These are phyloP conservation scores for Psilocybe mexicana DNA, from an alignment of 1,284 basidiomycete species.

Conservation along the genomic window DNA sequence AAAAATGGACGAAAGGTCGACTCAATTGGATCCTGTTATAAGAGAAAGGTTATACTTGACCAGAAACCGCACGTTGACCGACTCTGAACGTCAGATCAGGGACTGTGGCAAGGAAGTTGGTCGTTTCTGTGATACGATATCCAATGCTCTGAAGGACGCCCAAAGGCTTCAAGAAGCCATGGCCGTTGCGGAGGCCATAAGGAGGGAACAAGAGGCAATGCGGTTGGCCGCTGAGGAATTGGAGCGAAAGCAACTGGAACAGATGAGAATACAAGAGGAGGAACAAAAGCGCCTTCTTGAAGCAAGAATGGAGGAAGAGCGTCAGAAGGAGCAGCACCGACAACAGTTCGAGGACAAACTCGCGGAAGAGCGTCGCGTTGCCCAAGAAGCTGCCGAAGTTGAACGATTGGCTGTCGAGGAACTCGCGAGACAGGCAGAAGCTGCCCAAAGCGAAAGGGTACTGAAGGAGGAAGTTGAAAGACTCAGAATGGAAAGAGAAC, in stretches of 20 bases:
- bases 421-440: conserved; percentile 32
- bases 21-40: conserved; percentile 39
- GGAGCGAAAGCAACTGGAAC: conserved; percentile 35
- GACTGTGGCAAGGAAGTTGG: conserved; percentile 48
- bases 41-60: conserved; percentile 47
- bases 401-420: conserved; percentile 30
- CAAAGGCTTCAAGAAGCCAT: conserved; percentile 31
- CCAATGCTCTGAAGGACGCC: conserved; percentile 37
- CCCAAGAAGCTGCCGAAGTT: conserved; percentile 30
- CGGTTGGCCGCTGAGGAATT: conserved; percentile 37
- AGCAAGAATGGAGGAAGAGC: conserved; percentile 35
- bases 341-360: conserved; percentile 24
- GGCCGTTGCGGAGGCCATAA: conserved; percentile 28
- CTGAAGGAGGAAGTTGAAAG: conserved; percentile 35
- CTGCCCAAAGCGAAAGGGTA: conserved; percentile 26
- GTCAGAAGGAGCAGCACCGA: conserved; percentile 30
- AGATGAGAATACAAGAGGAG: conserved; percentile 32
- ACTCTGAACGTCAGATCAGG: conserved; percentile 48
- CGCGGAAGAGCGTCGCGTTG: conserved; percentile 26
- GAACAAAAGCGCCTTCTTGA: conserved; percentile 32
- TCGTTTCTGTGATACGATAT: conserved; percentile 38
- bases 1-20: conserved; percentile 48
- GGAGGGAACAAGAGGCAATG: conserved; percentile 31
- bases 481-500: conserved; percentile 28
- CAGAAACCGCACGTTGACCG: conserved; percentile 48